Evolutionary conservation across 306 rosid species (phyloP).

Genomic region (Geum urbanum): DNA sequence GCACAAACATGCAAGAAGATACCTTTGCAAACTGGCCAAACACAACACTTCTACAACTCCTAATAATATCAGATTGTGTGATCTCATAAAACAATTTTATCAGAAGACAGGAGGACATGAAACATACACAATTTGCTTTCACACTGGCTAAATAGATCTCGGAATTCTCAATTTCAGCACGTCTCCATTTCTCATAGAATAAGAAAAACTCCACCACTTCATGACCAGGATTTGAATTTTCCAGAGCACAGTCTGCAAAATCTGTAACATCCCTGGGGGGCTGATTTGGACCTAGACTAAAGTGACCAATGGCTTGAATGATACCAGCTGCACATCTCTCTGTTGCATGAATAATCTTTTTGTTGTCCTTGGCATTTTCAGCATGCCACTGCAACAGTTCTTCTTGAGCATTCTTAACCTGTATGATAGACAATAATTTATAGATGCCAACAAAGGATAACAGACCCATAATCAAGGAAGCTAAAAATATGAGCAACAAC

Average conservation of each 20-base stretch:
- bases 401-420: slow-evolving; percentile 99
- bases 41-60: background rate
- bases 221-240: slow-evolving; percentile 38
- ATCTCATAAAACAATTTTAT: background rate
- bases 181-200: slow-evolving; percentile 81
- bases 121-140: slow-evolving; percentile 55
- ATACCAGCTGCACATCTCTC: slow-evolving; percentile 97
- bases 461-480: slow-evolving; percentile 1
- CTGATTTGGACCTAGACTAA: slow-evolving; percentile 58
- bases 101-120: slow-evolving; percentile 20
- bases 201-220: slow-evolving; percentile 56
- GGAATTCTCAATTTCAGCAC: slow-evolving; percentile 65
- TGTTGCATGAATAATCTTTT: slow-evolving; percentile 78
- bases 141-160: slow-evolving; percentile 46
- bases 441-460: slow-evolving; percentile 15
- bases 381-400: slow-evolving; percentile 91
- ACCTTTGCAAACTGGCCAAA: background rate
- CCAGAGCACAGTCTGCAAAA: slow-evolving; percentile 26
- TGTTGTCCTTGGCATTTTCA: slow-evolving; percentile 72
- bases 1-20: background rate
- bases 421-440: slow-evolving; percentile 24
- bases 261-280: slow-evolving; percentile 75
- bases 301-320: slow-evolving; percentile 88
- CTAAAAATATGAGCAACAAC: background rate
- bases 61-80: background rate